Percentiles rank a stretch among this genome's conserved stretches.
These are phyloP conservation scores for Hypoxylon sp. DNA, from an alignment of 2,329 filamentous ascomycete species.

Conservation along the genomic window DNA sequence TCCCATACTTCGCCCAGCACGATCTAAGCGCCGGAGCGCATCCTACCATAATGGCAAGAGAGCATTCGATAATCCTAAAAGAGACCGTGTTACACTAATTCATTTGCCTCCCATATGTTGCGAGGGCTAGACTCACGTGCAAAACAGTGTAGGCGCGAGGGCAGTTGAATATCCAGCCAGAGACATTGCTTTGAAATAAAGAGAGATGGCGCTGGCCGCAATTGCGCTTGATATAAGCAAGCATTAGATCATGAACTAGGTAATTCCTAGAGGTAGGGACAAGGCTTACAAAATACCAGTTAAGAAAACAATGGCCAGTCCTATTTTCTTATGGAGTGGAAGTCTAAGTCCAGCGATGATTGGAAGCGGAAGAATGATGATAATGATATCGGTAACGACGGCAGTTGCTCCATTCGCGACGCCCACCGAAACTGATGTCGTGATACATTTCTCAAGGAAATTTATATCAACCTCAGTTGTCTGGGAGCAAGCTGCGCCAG, in stretches of 20 bases:
- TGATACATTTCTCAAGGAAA: neutral
- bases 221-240: neutral
- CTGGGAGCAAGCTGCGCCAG: neutral
- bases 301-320: conserved; percentile 18
- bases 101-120: neutral
- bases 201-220: conserved; percentile 2
- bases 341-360: conserved; percentile 4
- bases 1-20: conserved; percentile 7
- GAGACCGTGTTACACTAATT: neutral
- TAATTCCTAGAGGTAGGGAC: neutral
- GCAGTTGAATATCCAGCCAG: conserved; percentile 5
- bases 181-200: conserved; percentile 10
- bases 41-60: conserved; percentile 23
- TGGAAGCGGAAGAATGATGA: conserved; percentile 17
- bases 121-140: conserved; percentile 7
- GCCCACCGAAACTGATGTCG: neutral
- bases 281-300: conserved; percentile 16
- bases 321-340: conserved; percentile 17
- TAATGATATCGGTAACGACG: conserved; percentile 12
- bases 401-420: conserved; percentile 6
- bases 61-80: conserved; percentile 18
- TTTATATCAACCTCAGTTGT: neutral
- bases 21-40: conserved; percentile 15
- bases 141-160: conserved; percentile 3
- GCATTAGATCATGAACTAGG: neutral